phyloP scores from a whole-genome alignment of 2,329 filamentous ascomycete species.

The Alternaria novae-zelandiae region DNA sequence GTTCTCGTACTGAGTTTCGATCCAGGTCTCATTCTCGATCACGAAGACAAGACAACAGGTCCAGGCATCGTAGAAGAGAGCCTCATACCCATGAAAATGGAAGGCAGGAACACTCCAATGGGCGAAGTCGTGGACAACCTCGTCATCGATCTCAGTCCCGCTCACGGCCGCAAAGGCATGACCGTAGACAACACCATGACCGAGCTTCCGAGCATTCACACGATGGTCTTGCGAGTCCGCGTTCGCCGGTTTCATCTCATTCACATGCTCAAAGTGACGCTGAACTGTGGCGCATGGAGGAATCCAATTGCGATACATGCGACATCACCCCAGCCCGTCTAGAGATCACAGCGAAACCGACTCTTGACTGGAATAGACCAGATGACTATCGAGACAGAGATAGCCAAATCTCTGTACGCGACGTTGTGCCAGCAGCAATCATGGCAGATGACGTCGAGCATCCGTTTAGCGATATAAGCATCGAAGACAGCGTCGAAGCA shows the following conservation, averaged over 20 bases:
- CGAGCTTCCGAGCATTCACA: no score
- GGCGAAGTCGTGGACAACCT: no score
- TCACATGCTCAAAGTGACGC: background rate
- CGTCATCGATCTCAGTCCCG: background rate
- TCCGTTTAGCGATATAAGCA: background rate
- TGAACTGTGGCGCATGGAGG: background rate
- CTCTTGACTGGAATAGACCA: background rate
- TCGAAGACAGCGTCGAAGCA: background rate
- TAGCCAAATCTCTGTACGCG: accelerated
- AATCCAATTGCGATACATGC: background rate
- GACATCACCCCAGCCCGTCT: background rate
- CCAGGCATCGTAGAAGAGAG: no score
- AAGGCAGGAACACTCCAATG: no score
- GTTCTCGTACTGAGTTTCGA: background rate
- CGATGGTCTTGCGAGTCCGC: no score
- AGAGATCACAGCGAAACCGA: background rate
- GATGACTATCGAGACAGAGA: accelerated
- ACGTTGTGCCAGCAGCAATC: background rate
- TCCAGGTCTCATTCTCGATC: background rate
- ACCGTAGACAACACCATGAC: background rate
- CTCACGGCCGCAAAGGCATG: background rate
- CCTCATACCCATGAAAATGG: no score
- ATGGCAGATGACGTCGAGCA: background rate
- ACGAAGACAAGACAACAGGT: background rate
- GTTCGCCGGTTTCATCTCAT: background rate